Evolutionary conservation across 2,329 filamentous ascomycete species (phyloP), one percentile per base, ranked within the genome.

Genomic region (Rhinocladiella mackenziei): DNA sequence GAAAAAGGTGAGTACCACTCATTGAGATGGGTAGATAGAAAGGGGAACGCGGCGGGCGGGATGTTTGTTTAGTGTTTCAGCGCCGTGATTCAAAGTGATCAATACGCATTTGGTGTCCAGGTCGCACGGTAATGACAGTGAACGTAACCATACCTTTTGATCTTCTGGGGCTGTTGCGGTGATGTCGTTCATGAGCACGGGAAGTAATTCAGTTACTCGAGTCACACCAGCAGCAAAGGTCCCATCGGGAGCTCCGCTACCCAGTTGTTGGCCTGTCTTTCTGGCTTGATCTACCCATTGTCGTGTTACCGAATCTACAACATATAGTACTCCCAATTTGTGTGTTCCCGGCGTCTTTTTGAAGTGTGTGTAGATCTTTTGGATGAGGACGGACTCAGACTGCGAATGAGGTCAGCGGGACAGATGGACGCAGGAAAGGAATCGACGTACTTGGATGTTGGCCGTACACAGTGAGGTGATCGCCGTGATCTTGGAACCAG

Each of bases 251-350:
- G 89, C 88, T 67, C 81, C 77, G 67, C 78, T 82, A 70, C 85
- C 86, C 68, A 89, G 80, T 62, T 84, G 71, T 65, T 97, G 89
- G 61, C 86, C 86, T 57, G 85, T 78, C 62, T 83, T 79, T 71
- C 89, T 92, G 62, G 92, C 91, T 70, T 89, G 86, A 68, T 97
- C 91, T 74, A 95, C 82, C 91, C 92, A 98, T 74, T 94, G 91
- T 71, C 92, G 88, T 68, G 89, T 91, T 79, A 98, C 89, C 75
- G 91, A 95, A 78, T 98, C 92, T 89, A 98, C 87, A 72, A 97
- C 89, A 83, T 98, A 98, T 72, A 98, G 83, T 64, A 96, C 89
- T 71, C 92, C 92, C 68, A 98, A 79, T 73, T 98, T 98, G 79
- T 98, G 91, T 65, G 89, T 94, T 65, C 81, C 81, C 49, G 88